Evolutionary conservation across 2,329 filamentous ascomycete species (phyloP).

Genomic region (Phyllachora maydis): DNA sequence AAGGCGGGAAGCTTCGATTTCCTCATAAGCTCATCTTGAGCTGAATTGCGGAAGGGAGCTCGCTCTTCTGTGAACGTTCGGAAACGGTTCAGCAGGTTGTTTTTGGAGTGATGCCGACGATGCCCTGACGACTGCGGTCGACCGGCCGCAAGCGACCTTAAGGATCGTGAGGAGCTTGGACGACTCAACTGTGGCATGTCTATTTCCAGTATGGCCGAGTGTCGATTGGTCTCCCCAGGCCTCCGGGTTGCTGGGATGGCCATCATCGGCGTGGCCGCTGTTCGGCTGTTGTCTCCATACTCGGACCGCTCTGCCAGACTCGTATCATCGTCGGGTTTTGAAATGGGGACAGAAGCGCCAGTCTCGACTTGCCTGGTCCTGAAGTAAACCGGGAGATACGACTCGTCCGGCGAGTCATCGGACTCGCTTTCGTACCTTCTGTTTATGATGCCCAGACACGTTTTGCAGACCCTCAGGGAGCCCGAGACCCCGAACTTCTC

Average conservation of each 20-base stretch:
- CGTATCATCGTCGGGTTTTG: constrained; percentile 18
- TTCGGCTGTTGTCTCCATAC: constrained; percentile 25
- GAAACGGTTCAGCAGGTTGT: constrained; percentile 61
- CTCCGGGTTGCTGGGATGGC: constrained; percentile 44
- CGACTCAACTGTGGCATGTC: constrained; percentile 64
- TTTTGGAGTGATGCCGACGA: constrained; percentile 71
- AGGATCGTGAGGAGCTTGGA: constrained; percentile 83
- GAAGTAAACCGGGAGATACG: constrained; percentile 44
- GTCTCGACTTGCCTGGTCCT: constrained; percentile 28
- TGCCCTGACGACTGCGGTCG: constrained; percentile 64
- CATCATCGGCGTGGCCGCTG: constrained; percentile 50
- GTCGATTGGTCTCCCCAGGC: constrained; percentile 59
- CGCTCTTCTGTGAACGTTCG: constrained; percentile 56
- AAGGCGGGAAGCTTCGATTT: constrained; percentile 68
- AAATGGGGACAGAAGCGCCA: constrained; percentile 12
- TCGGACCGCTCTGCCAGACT: constrained; percentile 19
- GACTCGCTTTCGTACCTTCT: constrained; percentile 74
- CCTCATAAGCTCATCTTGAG: constrained; percentile 42
- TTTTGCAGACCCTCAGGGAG: constrained; percentile 75
- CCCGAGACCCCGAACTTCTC: constrained; percentile 72
- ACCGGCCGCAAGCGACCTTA: constrained; percentile 49
- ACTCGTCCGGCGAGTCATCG: constrained; percentile 67
- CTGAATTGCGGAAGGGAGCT: constrained; percentile 66
- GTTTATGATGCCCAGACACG: constrained; percentile 79
- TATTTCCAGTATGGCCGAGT: constrained; percentile 79